Evolutionary conservation across 371 early-diverging fungal genomes (phyloP).

Genomic region (Chytridiales sp.): DNA sequence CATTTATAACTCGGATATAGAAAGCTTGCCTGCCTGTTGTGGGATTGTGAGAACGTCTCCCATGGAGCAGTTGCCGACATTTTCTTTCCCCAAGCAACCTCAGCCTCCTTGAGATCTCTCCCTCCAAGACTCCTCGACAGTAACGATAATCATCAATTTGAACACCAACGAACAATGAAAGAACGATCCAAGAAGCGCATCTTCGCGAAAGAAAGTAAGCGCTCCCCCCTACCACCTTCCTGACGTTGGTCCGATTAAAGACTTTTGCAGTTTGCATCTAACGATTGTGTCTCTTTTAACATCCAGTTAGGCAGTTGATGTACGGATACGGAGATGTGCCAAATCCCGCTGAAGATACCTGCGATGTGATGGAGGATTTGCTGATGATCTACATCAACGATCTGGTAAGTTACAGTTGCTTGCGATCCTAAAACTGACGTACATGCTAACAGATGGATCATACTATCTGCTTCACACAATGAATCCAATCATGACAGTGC

Average conservation of each 20-base stretch:
- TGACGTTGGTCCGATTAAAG: neutral
- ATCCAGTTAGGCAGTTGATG: conserved; percentile 67
- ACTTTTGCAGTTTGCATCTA: no score
- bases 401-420: conserved; percentile 63
- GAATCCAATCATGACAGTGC: conserved; percentile 59
- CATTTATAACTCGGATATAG: no score
- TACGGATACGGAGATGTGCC: conserved; percentile 96
- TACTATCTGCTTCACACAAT: no score
- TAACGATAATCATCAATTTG: no score
- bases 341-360: conserved; percentile 91
- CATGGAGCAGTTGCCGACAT: no score
- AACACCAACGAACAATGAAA: no score
- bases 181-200: conserved; percentile 3
- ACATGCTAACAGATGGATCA: no score
- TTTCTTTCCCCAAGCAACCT: no score
- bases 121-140: no score
- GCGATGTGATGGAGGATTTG: conserved; percentile 91
- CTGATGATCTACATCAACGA: conserved; percentile 88
- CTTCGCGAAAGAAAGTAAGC: conserved; percentile 16
- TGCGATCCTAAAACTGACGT: conserved; percentile 25
- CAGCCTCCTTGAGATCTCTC: no score
- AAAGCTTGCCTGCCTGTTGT: no score
- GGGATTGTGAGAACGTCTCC: no score
- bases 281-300: neutral
- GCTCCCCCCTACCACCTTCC: neutral